Evolutionary conservation across 345 rosid genomes (phyloP).

Genomic region (Populus deltoides): DNA sequence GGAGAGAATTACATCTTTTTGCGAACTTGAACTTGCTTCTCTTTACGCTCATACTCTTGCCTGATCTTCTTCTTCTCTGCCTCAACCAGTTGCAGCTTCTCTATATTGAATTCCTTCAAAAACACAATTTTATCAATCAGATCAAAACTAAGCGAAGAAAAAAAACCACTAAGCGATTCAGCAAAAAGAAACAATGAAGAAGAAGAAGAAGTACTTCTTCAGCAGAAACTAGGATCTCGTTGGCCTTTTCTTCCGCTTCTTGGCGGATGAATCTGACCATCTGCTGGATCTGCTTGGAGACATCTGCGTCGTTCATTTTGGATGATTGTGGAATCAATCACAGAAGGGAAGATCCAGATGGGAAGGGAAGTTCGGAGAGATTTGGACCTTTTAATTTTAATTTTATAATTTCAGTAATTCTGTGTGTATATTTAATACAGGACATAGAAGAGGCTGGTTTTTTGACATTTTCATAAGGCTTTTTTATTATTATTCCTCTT

Average conservation of each 20-base stretch:
- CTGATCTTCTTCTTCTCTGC: constrained; percentile 99
- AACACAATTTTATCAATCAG: neutral
- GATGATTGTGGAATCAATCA: neutral
- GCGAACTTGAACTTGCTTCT: constrained; percentile 91
- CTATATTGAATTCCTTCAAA: constrained; percentile 90
- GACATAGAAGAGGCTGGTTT: too few species aligned
- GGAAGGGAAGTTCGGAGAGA: neutral
- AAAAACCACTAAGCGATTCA: neutral
- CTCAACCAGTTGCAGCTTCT: constrained; percentile 89
- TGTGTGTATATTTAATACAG: too few species aligned
- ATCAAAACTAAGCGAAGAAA: neutral
- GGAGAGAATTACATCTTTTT: constrained; percentile 66
- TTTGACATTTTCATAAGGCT: too few species aligned
- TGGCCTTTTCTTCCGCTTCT: constrained; percentile 95
- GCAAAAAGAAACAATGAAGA: neutral
- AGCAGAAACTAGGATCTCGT: constrained; percentile 91
- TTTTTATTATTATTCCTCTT: too few species aligned
- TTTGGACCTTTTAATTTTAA: too few species aligned
- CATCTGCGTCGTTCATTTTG: constrained; percentile 93
- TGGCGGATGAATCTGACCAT: constrained; percentile 97
- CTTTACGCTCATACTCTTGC: constrained; percentile 93
- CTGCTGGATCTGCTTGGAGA: constrained; percentile 92
- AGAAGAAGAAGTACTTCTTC: constrained; percentile 55
- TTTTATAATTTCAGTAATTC: neutral
- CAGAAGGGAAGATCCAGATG: neutral